Conservation (phyloP, 2,329 filamentous ascomycete genomes). For the Rosellinia necatrix region DNA sequence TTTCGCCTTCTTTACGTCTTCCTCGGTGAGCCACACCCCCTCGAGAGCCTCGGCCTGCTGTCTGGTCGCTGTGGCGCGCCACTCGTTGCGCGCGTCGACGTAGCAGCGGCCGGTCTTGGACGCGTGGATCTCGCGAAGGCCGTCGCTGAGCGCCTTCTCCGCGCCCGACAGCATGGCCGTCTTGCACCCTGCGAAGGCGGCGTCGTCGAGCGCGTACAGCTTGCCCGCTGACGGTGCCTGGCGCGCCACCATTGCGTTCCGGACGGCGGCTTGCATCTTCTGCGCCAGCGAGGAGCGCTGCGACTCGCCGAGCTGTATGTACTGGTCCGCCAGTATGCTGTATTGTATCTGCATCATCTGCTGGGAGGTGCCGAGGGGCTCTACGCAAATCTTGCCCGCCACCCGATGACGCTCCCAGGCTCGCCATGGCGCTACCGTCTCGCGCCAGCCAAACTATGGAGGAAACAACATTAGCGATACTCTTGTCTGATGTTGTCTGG, state of each 20-base stretch:
- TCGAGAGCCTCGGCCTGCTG: conserved; percentile 14
- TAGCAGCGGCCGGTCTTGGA: conserved; percentile 13
- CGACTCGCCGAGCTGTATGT: not conserved
- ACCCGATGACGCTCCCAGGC: conserved; percentile 8
- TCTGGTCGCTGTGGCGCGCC: conserved; percentile 9
- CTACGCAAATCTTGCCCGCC: not conserved
- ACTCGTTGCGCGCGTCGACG: conserved; percentile 1
- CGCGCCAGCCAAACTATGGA: conserved; percentile 21
- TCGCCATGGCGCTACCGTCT: conserved; percentile 15
- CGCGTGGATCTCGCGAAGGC: conserved; percentile 6
- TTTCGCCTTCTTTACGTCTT: conserved; percentile 13
- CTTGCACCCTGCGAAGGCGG: conserved; percentile 8
- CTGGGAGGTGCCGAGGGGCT: conserved; percentile 2
- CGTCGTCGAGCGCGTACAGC: conserved; percentile 11
- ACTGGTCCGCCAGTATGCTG: not conserved
- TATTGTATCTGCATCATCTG: not conserved
- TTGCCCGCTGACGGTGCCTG: not conserved
- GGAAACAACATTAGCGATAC: not conserved
- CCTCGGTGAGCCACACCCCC: conserved; percentile 12
- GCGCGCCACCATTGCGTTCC: conserved; percentile 7
- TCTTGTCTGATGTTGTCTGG: not conserved
- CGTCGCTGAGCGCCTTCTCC: conserved; percentile 7
- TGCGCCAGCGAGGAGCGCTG: conserved; percentile 6
- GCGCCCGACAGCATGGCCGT: conserved; percentile 11
- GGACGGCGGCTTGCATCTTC: conserved; percentile 8